A percentile compares a stretch with the other conserved stretches of the same genome.
phyloP scores from a whole-genome alignment of 2,329 filamentous ascomycete genomes.

The Aspergillus persii region DNA sequence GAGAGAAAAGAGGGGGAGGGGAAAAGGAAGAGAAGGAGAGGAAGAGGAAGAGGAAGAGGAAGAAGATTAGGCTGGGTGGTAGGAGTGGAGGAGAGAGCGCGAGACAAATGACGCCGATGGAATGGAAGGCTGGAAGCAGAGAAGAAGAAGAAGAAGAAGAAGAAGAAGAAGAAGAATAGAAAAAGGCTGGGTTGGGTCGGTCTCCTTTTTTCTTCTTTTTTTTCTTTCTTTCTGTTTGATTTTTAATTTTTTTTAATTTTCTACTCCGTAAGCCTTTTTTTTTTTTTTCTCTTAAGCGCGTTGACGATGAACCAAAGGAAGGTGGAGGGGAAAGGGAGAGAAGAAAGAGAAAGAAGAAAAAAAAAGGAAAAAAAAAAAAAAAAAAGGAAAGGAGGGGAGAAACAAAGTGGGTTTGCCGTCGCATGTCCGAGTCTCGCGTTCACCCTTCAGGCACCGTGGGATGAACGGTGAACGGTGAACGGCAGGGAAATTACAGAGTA shows the following conservation, averaged over 20 bases:
- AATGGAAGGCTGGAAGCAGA: background rate
- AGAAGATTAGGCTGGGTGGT: background rate
- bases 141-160: background rate
- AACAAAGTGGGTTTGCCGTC: constrained; percentile 14
- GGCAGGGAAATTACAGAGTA: background rate
- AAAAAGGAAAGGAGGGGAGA: constrained; percentile 12
- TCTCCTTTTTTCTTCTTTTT: background rate
- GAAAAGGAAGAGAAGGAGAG: background rate
- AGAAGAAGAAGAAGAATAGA: background rate
- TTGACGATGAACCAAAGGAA: constrained; percentile 16
- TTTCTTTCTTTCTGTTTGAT: background rate
- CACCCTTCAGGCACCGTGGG: background rate
- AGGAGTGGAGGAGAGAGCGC: background rate
- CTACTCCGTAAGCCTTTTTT: background rate
- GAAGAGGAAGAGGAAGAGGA: background rate
- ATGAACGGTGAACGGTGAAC: background rate
- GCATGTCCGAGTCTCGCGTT: constrained; percentile 3
- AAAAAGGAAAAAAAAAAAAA: constrained; percentile 11
- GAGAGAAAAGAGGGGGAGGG: constrained; percentile 2
- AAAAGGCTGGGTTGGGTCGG: no score
- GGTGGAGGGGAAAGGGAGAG: constrained; percentile 14
- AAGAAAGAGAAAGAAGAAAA: constrained; percentile 16
- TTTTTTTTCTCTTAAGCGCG: constrained; percentile 11
- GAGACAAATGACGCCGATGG: background rate
- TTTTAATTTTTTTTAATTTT: background rate